Conservation (phyloP, 1,284 basidiomycete species). For the Sporisorium reilianum region DNA sequence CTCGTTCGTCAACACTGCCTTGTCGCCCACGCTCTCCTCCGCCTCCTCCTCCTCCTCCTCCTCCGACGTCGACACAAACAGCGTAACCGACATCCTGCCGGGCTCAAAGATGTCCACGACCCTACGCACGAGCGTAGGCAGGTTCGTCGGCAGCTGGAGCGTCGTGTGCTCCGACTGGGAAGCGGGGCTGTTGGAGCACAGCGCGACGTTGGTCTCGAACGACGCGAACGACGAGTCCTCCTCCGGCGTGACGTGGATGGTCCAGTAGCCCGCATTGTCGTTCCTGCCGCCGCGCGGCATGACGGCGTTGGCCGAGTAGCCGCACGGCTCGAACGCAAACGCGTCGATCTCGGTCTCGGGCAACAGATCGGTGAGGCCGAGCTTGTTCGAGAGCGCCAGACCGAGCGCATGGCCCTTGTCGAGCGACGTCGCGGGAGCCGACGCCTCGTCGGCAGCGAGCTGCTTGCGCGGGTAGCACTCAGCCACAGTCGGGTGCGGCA, state of each 20-base stretch:
- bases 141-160: slow-evolving; percentile 57
- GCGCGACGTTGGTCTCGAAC: slow-evolving; percentile 97
- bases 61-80: slow-evolving; percentile 81
- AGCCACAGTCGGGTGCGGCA: slow-evolving; percentile 37
- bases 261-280: slow-evolving; percentile 79
- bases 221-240: slow-evolving; percentile 96
- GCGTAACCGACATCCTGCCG: slow-evolving; percentile 84
- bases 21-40: slow-evolving; percentile 32
- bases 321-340: slow-evolving; percentile 94
- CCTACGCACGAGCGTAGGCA: slow-evolving; percentile 83
- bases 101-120: slow-evolving; percentile 95
- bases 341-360: slow-evolving; percentile 87
- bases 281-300: slow-evolving; percentile 47
- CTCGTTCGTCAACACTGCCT: slow-evolving; percentile 50
- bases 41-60: slow-evolving; percentile 69
- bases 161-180: slow-evolving; percentile 4
- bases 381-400: slow-evolving; percentile 76
- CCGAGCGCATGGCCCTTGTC: slow-evolving; percentile 75
- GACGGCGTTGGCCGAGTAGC: slow-evolving; percentile 95
- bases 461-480: slow-evolving; percentile 48
- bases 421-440: slow-evolving; percentile 17
- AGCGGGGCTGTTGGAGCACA: slow-evolving; percentile 71
- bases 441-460: slow-evolving; percentile 15
- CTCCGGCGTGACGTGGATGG: slow-evolving; percentile 98
- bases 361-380: slow-evolving; percentile 89